Evolutionary conservation across 2,329 filamentous ascomycete genomes (phyloP).

Genomic region (Penicillium sclerotigenum): DNA sequence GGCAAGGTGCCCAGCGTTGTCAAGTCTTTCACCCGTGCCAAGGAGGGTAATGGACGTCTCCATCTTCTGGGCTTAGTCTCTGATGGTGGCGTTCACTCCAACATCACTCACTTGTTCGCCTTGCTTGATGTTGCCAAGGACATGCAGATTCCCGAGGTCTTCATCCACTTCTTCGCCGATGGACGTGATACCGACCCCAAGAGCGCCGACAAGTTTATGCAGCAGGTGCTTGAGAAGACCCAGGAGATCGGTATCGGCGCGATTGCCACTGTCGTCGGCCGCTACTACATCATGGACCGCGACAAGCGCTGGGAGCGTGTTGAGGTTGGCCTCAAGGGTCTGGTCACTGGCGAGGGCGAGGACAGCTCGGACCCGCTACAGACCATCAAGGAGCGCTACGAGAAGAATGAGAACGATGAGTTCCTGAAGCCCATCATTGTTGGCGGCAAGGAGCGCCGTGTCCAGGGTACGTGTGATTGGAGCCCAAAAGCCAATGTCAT

Average conservation of each 20-base stretch:
- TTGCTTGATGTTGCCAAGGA: constrained; percentile 89
- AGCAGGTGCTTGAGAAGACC: constrained; percentile 74
- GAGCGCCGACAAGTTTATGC: constrained; percentile 82
- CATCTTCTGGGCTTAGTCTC: constrained; percentile 91
- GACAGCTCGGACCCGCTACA: constrained; percentile 77
- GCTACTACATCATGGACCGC: constrained; percentile 99
- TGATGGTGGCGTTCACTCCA: constrained; percentile 93
- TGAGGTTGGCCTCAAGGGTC: constrained; percentile 81
- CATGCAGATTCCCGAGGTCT: constrained; percentile 81
- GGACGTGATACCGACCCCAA: constrained; percentile 97
- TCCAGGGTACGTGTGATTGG: constrained; percentile 62
- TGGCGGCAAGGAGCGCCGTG: constrained; percentile 77
- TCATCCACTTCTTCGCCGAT: constrained; percentile 98
- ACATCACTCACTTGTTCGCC: constrained; percentile 88
- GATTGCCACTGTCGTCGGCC: constrained; percentile 87
- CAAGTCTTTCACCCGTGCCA: constrained; percentile 72
- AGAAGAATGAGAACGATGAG: constrained; percentile 86
- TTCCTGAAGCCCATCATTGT: constrained; percentile 98
- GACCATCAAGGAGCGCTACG: constrained; percentile 83
- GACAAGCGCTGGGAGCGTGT: constrained; percentile 98
- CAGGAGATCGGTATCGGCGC: constrained; percentile 84
- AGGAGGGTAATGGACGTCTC: constrained; percentile 83
- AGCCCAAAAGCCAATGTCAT: not conserved
- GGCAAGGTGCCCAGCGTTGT: constrained; percentile 73
- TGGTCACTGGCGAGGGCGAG: constrained; percentile 84